phyloP scores from a whole-genome alignment of 306 rosid species.

The Quercus variabilis region DNA sequence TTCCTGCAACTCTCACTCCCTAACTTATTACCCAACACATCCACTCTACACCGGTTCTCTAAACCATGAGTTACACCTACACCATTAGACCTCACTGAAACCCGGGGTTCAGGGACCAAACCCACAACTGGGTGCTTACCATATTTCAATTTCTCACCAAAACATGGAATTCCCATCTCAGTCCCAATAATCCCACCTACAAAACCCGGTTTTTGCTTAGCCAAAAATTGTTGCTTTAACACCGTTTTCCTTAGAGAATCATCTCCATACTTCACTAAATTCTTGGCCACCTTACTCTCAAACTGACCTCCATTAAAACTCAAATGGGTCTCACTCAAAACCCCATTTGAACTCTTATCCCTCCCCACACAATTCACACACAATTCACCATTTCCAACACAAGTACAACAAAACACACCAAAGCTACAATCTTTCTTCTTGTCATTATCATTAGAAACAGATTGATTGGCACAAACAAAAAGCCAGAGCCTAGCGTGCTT shows the following conservation, averaged over 20 bases:
- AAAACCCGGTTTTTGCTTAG: constrained; percentile 13
- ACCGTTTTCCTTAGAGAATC: constrained; percentile 14
- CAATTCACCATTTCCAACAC: background rate
- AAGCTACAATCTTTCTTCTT: too few species aligned
- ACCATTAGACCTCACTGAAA: background rate
- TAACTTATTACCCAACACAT: background rate
- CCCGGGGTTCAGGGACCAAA: background rate
- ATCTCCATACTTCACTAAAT: background rate
- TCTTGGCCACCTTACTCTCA: background rate
- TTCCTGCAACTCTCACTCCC: background rate
- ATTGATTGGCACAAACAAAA: constrained; percentile 18
- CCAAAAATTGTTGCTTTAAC: constrained; percentile 13
- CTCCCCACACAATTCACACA: background rate
- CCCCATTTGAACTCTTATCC: background rate
- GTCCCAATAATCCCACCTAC: background rate
- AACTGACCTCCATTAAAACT: background rate
- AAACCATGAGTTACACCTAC: background rate
- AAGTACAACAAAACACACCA: background rate
- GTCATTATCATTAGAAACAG: background rate
- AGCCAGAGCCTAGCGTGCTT: constrained; percentile 23
- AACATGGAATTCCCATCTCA: background rate
- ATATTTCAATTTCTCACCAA: background rate
- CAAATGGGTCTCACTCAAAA: background rate
- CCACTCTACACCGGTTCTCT: background rate
- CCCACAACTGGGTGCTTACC: background rate